These are phyloP conservation scores for Ceratocystis ficicola DNA, from an alignment of 2,329 filamentous ascomycete species.

Conservation along the genomic window DNA sequence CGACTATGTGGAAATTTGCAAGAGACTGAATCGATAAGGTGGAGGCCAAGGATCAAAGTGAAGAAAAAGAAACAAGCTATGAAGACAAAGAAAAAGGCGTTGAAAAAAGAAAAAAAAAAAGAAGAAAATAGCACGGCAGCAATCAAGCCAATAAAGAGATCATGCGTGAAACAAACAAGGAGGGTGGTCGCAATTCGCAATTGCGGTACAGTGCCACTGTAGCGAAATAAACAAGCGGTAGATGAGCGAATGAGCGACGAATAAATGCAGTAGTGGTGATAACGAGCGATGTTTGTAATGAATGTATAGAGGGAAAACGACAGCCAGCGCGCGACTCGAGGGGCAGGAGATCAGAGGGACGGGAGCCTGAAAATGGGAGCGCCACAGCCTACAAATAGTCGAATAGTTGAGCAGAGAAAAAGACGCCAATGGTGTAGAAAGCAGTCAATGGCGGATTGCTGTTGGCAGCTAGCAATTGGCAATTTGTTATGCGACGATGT, in stretches of 20 bases:
- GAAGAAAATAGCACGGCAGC: not conserved
- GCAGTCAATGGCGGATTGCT: not conserved
- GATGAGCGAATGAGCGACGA: not conserved
- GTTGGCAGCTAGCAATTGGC: not conserved
- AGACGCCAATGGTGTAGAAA: not conserved
- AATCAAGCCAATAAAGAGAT: not conserved
- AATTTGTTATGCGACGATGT: not conserved
- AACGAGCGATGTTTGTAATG: slow-evolving; percentile 1
- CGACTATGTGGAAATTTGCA: not conserved
- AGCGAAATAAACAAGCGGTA: not conserved
- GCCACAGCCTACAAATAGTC: slow-evolving; percentile 3
- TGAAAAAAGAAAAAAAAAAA: not conserved
- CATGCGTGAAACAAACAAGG: not conserved
- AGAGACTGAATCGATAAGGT: not conserved
- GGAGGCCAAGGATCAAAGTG: not conserved
- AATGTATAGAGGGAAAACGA: not conserved
- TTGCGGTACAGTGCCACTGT: not conserved
- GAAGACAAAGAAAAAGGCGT: not conserved
- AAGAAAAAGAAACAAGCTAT: not conserved
- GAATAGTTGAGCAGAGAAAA: not conserved
- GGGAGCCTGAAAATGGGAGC: not conserved
- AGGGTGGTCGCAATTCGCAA: not conserved
- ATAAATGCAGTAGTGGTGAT: not conserved
- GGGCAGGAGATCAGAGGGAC: not conserved
- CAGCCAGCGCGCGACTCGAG: not conserved